Percentiles rank a stretch among this genome's conserved stretches.
Evolutionary conservation across 2,329 filamentous ascomycete genomes (phyloP).

Genomic region (Chrysoporthe deuterocubensis): DNA sequence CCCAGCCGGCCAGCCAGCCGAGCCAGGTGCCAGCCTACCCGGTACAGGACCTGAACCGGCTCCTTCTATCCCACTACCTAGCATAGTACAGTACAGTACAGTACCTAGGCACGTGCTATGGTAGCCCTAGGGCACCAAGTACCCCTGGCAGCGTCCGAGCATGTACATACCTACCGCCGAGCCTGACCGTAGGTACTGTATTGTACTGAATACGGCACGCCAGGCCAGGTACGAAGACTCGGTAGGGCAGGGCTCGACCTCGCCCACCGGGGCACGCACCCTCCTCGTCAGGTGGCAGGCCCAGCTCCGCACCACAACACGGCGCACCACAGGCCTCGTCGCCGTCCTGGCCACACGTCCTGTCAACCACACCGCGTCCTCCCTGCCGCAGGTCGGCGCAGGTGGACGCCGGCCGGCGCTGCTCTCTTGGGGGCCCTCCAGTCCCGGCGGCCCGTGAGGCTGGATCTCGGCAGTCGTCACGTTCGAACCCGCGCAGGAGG

Average conservation of each 20-base stretch:
- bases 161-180: background rate
- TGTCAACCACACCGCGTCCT: background rate
- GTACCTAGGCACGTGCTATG: background rate
- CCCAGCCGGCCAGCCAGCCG: too few species aligned
- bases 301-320: background rate
- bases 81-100: background rate
- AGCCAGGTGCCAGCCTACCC: background rate
- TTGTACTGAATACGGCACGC: background rate
- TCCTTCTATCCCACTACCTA: background rate
- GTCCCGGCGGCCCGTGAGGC: background rate
- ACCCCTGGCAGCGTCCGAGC: background rate
- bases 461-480: background rate
- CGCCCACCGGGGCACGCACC: background rate
- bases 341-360: background rate
- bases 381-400: background rate
- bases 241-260: background rate
- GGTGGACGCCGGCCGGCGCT: too few species aligned
- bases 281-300: background rate
- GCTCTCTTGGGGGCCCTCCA: too few species aligned
- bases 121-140: background rate
- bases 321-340: background rate
- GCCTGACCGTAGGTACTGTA: background rate
- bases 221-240: background rate
- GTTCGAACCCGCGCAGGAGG: too few species aligned
- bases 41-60: background rate